Evolutionary conservation across 768 basidiomycete species (phyloP).

Genomic region (Lactarius sp.): DNA sequence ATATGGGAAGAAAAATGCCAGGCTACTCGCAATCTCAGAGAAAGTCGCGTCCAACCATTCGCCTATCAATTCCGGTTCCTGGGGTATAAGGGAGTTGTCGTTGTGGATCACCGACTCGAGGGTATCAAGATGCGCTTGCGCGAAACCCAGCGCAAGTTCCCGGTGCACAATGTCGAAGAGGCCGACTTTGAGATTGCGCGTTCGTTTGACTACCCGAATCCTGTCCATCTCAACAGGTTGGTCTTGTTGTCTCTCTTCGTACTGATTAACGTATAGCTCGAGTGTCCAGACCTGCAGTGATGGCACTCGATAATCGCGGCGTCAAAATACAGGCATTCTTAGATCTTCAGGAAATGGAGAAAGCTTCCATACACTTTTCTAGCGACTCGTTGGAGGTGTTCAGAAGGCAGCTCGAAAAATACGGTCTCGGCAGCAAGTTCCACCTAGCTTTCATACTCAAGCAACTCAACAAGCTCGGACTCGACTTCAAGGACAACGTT

Average conservation of each 20-base stretch:
- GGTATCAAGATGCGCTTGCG: no score
- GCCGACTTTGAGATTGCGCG: no score
- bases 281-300: conserved; percentile 57
- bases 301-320: conserved; percentile 73
- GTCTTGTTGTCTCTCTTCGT: neutral
- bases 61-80: no score
- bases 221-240: conserved; percentile 68
- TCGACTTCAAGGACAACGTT: conserved; percentile 42
- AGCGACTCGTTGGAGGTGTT: conserved; percentile 52
- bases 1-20: no score
- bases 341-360: conserved; percentile 45
- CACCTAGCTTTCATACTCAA: conserved; percentile 48
- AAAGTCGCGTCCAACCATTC: no score
- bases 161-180: no score
- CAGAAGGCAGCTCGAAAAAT: conserved; percentile 42
- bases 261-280: neutral
- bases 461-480: conserved; percentile 43
- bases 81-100: no score
- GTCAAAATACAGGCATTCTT: conserved; percentile 35
- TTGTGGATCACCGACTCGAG: no score
- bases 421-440: conserved; percentile 45
- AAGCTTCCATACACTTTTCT: conserved; percentile 54
- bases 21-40: no score
- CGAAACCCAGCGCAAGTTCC: no score
- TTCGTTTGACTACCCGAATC: no score